Evolutionary conservation across 2,329 filamentous ascomycete genomes (phyloP), one percentile per base, ranked within the genome.

Genomic region (Leptographium lundbergii): DNA sequence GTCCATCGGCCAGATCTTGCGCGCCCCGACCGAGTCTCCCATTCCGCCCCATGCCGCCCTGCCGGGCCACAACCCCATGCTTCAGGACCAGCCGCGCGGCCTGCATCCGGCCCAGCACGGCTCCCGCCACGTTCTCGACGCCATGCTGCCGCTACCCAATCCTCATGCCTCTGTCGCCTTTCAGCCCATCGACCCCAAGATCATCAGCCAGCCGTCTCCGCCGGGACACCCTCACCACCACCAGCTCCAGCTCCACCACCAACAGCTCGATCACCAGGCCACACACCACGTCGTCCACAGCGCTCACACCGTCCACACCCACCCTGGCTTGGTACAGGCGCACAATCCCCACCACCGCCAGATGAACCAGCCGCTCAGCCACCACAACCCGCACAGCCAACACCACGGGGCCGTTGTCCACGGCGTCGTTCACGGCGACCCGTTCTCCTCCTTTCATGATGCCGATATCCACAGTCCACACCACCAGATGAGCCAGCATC

Each of bases 111-210:
- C 67, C 19, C 70, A 74, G 54, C 69, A 72, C 54, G 69, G 60
- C 64, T 70, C 66, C 61, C 65, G 67, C 54, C 66, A 68, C 54
- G 61, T 64, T 59, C 61, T 62, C n/a, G 59, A 62, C 54, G 29
- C 60, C 3, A 61, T 64, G 61, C 54, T 65, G 10, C 60, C 61
- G 10, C 51, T 64, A 27, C 62, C 63, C 25, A 61, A 65, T 61
- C 45, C 62, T 64, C 60, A 65, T 24, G 68, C 27, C 63, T 69
- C 25, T 59, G 69, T 2, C 17, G 66, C 67, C 42, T 70, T 70
- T 66, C 77, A 81, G 57, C 80, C 79, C 29, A 82, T 83, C 67
- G 80, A 83, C 65, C 80, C 80, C n/a, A 79, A 80, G 63, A 81
- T 82, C 58, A 81, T 82, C 64, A 76, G 72, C 53, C 75, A 77